Evolutionary conservation across 352 stramenopile species (phyloP), one percentile per base, ranked within the genome.

Genomic region (Globisporangium takayamanum): DNA sequence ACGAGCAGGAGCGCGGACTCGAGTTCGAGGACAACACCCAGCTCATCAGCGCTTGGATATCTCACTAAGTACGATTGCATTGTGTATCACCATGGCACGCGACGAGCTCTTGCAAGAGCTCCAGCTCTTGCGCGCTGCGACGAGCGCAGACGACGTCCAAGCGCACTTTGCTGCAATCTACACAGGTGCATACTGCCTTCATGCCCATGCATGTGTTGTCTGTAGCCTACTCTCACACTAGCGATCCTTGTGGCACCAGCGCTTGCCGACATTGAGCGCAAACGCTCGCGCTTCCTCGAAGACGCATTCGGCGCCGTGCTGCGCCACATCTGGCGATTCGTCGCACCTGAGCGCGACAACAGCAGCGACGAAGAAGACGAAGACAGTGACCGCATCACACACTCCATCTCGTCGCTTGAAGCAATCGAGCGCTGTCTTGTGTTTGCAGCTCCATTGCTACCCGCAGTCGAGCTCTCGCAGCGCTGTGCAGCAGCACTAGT

Each of bases 251-350:
- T 46, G 37, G 30, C 20, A 45, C 15, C 42, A 89, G 80, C 79
- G 20, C 63, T 92, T 18, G 57, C 15, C 1, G 70, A 84, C 37
- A 82, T 92, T 30, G 16, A 64, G 6, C 74, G 78, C 44, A 92
- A 92, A 57, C 73, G 74, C 41, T 89, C 79, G 55, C 68, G 68
- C 33, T 89, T 92, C 56, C 60, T 89, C 26, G 80, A 89, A 66
- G 79, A 88, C 63, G 61, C 76, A 14, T 80, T 83, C 56, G 70
- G 73, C 1, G 62, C 65, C 12, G 76, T 89, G 37, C 51, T 87
- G n/a, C 69, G 66, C 5, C 63, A 61, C 25, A 53, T 73, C 5
- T 70, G 39, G 53, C 55, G 37, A 18, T 63, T 55, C 52, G 30
- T 55, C 3, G 33, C 67, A 2, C 20, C 30, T 18, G 57, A 69